Evolutionary conservation across 345 rosid genomes (phyloP).

Genomic region (Firmiana major): DNA sequence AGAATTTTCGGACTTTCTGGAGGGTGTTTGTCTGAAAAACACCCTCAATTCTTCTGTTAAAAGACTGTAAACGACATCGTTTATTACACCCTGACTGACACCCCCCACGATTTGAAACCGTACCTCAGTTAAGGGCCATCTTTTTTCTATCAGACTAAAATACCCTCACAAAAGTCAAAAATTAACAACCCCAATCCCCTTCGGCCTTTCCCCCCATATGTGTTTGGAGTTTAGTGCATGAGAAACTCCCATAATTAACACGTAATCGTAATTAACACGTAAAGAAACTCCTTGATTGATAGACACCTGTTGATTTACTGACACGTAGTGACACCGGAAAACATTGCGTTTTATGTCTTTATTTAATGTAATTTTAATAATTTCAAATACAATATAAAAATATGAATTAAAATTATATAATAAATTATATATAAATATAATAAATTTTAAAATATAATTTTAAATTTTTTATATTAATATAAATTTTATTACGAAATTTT

Average conservation of each 20-base stretch:
- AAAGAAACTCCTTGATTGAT: neutral
- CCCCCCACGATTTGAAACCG: constrained; percentile 16
- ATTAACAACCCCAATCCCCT: neutral
- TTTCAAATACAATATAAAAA: too few relatives aligned
- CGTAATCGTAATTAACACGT: constrained; percentile 18
- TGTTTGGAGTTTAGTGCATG: constrained; percentile 21
- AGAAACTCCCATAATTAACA: neutral
- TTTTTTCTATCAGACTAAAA: neutral
- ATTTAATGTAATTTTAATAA: too few relatives aligned
- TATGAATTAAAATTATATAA: too few relatives aligned
- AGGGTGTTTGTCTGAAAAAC: constrained; percentile 11
- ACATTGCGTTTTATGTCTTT: too few relatives aligned
- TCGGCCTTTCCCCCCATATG: too few relatives aligned
- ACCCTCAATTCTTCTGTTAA: neutral
- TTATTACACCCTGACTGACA: neutral
- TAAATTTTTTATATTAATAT: too few relatives aligned
- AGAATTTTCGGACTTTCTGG: constrained; percentile 26
- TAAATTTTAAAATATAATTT: too few relatives aligned
- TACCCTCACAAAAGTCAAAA: neutral
- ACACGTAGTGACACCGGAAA: too few relatives aligned
- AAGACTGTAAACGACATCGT: constrained; percentile 17
- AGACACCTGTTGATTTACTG: constrained; percentile 16
- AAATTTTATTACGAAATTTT: too few relatives aligned
- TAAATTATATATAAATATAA: too few relatives aligned
- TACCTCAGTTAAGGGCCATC: constrained; percentile 3